A percentile compares a stretch with the other conserved stretches of the same genome.
phyloP scores from a whole-genome alignment of 441 rosid genomes.

The Viola pubescens region DNA sequence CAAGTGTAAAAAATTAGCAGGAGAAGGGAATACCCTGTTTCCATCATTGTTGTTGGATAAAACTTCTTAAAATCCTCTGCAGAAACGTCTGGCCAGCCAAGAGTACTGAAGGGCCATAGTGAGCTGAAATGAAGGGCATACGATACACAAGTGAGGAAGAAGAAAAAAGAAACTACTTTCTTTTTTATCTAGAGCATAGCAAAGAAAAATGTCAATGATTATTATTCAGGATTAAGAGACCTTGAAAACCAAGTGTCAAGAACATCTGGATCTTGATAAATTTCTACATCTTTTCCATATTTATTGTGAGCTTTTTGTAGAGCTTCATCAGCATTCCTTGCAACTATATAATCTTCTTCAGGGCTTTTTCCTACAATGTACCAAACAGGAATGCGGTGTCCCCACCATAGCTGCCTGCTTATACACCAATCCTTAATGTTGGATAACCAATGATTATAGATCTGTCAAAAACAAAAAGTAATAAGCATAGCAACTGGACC shows the following conservation, averaged over 20 bases:
- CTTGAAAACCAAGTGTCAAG: slow-evolving; percentile 99
- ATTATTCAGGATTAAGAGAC: slow-evolving; percentile 26
- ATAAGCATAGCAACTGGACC: neutral
- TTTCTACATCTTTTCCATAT: slow-evolving; percentile 70
- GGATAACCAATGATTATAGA: slow-evolving; percentile 89
- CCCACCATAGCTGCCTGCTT: slow-evolving; percentile 99
- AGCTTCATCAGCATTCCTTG: slow-evolving; percentile 70
- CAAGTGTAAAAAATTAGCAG: slow-evolving; percentile 13
- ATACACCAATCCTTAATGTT: slow-evolving; percentile 99
- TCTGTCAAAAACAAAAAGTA: slow-evolving; percentile 36
- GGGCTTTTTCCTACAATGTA: slow-evolving; percentile 76
- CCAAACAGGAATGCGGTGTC: slow-evolving; percentile 98
- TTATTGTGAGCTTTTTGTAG: slow-evolving; percentile 62
- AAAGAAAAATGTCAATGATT: neutral
- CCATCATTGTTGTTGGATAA: slow-evolving; percentile 90
- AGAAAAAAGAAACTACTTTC: neutral
- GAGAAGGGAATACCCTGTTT: slow-evolving; percentile 68
- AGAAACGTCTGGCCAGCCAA: slow-evolving; percentile 92
- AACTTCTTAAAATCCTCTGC: slow-evolving; percentile 71
- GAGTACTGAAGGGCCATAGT: slow-evolving; percentile 97
- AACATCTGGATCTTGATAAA: slow-evolving; percentile 93
- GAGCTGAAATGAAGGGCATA: slow-evolving; percentile 44
- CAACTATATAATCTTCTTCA: slow-evolving; percentile 86
- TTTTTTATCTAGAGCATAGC: neutral
- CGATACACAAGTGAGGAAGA: neutral